phyloP scores from a whole-genome alignment of 2,329 filamentous ascomycete genomes.

The Ophiocordyceps camponoti-rufipedis region DNA sequence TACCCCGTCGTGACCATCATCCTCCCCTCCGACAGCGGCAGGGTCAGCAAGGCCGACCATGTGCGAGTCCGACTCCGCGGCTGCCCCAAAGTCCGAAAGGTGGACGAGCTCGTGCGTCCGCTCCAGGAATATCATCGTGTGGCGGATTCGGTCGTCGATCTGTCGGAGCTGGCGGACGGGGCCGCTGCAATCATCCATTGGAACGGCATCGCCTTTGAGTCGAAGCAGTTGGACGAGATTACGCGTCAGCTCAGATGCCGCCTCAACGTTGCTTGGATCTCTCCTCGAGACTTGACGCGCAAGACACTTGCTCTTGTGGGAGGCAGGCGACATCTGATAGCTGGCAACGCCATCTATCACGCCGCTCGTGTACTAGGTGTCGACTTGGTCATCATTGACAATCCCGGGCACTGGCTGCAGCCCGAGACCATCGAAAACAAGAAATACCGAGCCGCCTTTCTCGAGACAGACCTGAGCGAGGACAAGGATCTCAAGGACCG shows the following conservation, averaged over 20 bases:
- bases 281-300: not conserved
- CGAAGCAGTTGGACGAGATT: not conserved
- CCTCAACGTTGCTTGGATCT: not conserved
- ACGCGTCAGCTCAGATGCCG: not conserved
- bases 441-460: not conserved
- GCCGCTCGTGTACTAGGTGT: not conserved
- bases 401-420: not conserved
- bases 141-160: not conserved
- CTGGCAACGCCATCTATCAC: not conserved
- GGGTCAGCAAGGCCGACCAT: not conserved
- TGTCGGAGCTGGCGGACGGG: not conserved
- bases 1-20: not conserved
- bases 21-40: not conserved
- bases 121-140: too few species aligned
- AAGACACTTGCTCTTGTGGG: not conserved
- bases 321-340: not conserved
- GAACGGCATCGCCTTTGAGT: not conserved
- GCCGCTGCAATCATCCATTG: not conserved
- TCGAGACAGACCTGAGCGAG: not conserved
- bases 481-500: not conserved
- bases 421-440: not conserved
- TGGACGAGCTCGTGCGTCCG: not conserved
- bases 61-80: not conserved
- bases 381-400: not conserved
- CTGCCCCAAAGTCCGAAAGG: not conserved